A percentile compares a stretch with the other conserved stretches of the same genome.
phyloP scores from a whole-genome alignment of 768 basidiomycete species.

The Cantharellus cinnabarinus region DNA sequence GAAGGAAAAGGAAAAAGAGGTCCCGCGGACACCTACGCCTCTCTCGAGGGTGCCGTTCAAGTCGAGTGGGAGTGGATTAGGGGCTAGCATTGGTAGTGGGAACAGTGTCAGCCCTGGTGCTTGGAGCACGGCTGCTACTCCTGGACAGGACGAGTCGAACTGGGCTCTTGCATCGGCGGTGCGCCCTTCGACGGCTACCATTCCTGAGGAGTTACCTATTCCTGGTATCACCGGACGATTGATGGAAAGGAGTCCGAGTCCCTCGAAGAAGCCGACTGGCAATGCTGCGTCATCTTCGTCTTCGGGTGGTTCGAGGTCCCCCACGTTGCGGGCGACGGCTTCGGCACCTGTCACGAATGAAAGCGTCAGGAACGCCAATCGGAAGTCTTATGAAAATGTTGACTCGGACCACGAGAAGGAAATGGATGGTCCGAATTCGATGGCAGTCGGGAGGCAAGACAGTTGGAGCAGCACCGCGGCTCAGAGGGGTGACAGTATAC shows the following conservation, averaged over 20 bases:
- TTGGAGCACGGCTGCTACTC: slow-evolving; percentile 65
- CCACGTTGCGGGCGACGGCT: slow-evolving; percentile 5
- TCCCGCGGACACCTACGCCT: background rate
- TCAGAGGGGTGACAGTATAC: slow-evolving; percentile 7
- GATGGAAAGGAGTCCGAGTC: background rate
- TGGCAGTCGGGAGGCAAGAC: slow-evolving; percentile 1
- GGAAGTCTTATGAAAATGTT: slow-evolving; percentile 3
- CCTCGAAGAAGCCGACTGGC: background rate
- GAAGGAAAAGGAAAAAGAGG: background rate
- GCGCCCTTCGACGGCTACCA: slow-evolving; percentile 8
- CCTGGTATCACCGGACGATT: too few relatives aligned
- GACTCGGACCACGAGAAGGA: background rate
- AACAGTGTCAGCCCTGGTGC: slow-evolving; percentile 25
- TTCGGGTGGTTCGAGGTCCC: background rate
- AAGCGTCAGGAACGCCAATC: background rate
- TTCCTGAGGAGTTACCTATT: background rate
- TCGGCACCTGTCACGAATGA: slow-evolving; percentile 2
- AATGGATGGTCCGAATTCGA: background rate
- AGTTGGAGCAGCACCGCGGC: slow-evolving; percentile 7
- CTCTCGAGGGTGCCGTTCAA: background rate
- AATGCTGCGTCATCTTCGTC: background rate
- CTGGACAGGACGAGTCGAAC: slow-evolving; percentile 26
- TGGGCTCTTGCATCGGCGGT: background rate
- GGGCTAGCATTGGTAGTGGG: background rate
- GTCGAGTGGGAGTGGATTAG: too few relatives aligned